Evolutionary conservation across 495 filamentous ascomycete genomes (phyloP).

Genomic region (Cryomyces minteri): DNA sequence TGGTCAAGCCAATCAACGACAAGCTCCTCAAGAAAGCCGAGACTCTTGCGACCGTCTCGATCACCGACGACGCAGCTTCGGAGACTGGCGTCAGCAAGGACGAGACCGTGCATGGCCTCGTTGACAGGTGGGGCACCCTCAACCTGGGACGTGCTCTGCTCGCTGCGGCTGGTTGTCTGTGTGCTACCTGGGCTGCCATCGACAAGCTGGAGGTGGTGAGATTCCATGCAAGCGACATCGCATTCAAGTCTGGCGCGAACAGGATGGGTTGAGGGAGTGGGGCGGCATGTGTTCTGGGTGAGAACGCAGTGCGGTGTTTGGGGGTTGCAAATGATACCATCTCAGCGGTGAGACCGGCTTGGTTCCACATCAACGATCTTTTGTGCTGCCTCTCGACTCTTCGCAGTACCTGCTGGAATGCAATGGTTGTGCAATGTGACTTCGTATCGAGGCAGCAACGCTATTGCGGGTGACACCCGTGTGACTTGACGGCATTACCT

Average conservation of each 20-base stretch:
- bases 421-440: no score
- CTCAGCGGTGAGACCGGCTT: no score
- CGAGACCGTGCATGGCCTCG: constrained; percentile 26
- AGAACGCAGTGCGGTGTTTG: no score
- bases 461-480: no score
- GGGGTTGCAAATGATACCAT: no score
- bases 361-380: no score
- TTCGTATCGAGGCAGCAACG: no score
- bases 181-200: constrained; percentile 11
- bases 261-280: constrained; percentile 7
- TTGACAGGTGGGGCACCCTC: constrained; percentile 35
- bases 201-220: constrained; percentile 10
- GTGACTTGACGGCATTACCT: no score
- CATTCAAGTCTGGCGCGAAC: constrained; percentile 7
- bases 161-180: constrained; percentile 6
- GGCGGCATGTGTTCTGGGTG: no score
- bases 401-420: no score
- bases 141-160: constrained; percentile 27
- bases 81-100: constrained; percentile 17
- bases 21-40: constrained; percentile 10
- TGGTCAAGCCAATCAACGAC: constrained; percentile 22
- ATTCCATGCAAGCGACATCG: neutral
- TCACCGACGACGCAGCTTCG: constrained; percentile 14
- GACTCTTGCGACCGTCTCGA: constrained; percentile 7
- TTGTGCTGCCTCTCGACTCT: no score